Evolutionary conservation across 208 protist genomes (phyloP), one percentile per base, ranked within the genome.

Genomic region (Trypanosoma congolense): DNA sequence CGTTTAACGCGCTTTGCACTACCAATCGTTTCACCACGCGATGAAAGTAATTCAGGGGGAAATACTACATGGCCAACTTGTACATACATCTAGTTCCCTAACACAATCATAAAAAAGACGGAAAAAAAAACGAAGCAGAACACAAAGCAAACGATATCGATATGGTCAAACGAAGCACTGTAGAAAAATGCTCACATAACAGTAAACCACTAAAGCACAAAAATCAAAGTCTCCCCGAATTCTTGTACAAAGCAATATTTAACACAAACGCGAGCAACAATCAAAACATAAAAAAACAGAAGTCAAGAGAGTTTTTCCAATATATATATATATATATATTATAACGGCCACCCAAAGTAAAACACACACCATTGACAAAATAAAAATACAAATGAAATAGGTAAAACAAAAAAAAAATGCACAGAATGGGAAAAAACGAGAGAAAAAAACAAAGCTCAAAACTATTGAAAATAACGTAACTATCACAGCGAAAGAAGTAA

Each of bases 41-140:
- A n/a, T 29, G n/a, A n/a, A 22, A 36, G 30, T 8, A 16, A 19
- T 21, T 6, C 36, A 10, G 19, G 1, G 19, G 67, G 60, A 33
- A 73, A 57, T 1, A 73, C 19, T n/a, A 73, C 26, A 47, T 73
- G 62, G 1, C 60, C 67, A 53, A 73, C 45, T 22, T 46, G 28
- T 40, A 67, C 55, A 5, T 21, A 24, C 46, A 58, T 57, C 30
- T n/a, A 49, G 22, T 36, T 35, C 8, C 16, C 5, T 6, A 44
- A 45, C 19, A 25, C 14, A 16, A 64, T 26, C 44, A 64, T 26
- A 45, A 12, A 26, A 36, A 30, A 44, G 42, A 42, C n/a, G 1
- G 12, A 38, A 38, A 0, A 38, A 12, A 38, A 38, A 12, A 38
- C 12, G 33, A 12, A 12, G 9, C 6, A 6, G 12, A 6, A 16